A percentile compares a stretch with the other conserved stretches of the same genome.
These are phyloP conservation scores for Fraxinus xanthoxyloides DNA, from an alignment of 305 asterid genomes.

Conservation along the genomic window DNA sequence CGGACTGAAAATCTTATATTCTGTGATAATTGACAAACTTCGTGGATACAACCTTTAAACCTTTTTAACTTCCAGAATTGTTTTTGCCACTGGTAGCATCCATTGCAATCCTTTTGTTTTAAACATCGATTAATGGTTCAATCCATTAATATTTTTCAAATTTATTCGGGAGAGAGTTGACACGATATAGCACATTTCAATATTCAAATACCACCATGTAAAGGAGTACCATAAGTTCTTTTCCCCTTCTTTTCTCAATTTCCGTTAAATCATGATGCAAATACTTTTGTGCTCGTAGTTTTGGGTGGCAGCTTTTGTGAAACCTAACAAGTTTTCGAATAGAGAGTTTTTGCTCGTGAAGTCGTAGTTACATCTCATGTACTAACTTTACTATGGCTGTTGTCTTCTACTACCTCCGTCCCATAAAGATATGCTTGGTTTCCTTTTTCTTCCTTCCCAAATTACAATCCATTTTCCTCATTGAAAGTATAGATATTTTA, in stretches of 20 bases:
- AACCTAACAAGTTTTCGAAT: not conserved
- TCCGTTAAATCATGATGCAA: not conserved
- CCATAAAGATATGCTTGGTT: too few species aligned
- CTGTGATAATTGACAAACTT: not conserved
- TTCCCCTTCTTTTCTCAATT: too few species aligned
- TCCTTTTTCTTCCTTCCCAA: too few species aligned
- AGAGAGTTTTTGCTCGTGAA: not conserved
- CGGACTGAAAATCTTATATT: not conserved
- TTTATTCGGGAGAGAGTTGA: not conserved
- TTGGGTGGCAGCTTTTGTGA: not conserved
- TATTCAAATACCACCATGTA: not conserved
- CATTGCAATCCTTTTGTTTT: not conserved
- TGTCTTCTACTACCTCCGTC: not conserved
- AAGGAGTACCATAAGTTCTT: not conserved
- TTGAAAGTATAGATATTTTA: too few species aligned
- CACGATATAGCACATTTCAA: not conserved
- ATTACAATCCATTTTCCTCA: too few species aligned
- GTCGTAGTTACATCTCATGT: not conserved
- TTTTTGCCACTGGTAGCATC: not conserved
- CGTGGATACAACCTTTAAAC: not conserved
- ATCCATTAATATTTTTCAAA: not conserved
- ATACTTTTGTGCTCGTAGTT: not conserved
- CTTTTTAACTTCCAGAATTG: not conserved
- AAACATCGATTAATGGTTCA: not conserved
- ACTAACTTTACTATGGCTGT: not conserved